Percentiles rank a stretch among this genome's conserved stretches.
phyloP scores from a whole-genome alignment of 371 early-diverging fungal genomes.

The Dinochytrium kinnereticum region DNA sequence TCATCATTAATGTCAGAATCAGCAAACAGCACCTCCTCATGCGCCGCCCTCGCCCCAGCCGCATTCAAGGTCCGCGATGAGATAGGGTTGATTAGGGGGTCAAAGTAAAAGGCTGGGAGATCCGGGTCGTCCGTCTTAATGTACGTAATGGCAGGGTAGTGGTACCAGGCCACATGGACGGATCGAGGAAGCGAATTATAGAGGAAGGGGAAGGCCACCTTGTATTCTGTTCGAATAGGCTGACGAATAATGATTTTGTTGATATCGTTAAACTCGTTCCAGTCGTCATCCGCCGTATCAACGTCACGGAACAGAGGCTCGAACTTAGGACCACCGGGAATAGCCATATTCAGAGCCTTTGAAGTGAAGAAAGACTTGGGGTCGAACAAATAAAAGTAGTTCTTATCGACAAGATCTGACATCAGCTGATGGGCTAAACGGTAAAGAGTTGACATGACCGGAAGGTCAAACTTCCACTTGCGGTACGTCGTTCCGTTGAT shows the following conservation, averaged over 20 bases:
- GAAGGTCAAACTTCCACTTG: constrained; percentile 89
- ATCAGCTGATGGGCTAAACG: constrained; percentile 92
- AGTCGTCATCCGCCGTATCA: constrained; percentile 96
- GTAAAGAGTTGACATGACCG: constrained; percentile 93
- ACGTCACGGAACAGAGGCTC: constrained; percentile 95
- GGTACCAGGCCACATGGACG: constrained; percentile 92
- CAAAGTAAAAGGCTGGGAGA: constrained; percentile 95
- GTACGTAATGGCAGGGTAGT: constrained; percentile 88
- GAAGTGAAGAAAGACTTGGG: constrained; percentile 94
- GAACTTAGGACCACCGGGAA: constrained; percentile 98
- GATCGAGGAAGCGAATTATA: constrained; percentile 96
- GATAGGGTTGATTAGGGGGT: constrained; percentile 96
- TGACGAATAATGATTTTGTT: constrained; percentile 98
- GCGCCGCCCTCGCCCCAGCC: constrained; percentile 55
- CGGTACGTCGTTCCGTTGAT: constrained; percentile 92
- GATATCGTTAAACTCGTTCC: constrained; percentile 99
- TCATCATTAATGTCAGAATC: constrained; percentile 68
- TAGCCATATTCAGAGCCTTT: constrained; percentile 97
- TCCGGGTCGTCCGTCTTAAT: constrained; percentile 93
- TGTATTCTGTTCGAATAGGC: constrained; percentile 97
- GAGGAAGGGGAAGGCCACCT: constrained; percentile 96
- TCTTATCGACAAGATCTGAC: constrained; percentile 91
- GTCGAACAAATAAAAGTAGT: constrained; percentile 97
- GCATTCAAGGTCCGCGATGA: constrained; percentile 74
- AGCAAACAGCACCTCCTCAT: constrained; percentile 89